A percentile compares a stretch with the other conserved stretches of the same genome.
These are phyloP conservation scores for Exophiala phaeomuriformis DNA, from an alignment of 2,329 filamentous ascomycete species.

Conservation along the genomic window DNA sequence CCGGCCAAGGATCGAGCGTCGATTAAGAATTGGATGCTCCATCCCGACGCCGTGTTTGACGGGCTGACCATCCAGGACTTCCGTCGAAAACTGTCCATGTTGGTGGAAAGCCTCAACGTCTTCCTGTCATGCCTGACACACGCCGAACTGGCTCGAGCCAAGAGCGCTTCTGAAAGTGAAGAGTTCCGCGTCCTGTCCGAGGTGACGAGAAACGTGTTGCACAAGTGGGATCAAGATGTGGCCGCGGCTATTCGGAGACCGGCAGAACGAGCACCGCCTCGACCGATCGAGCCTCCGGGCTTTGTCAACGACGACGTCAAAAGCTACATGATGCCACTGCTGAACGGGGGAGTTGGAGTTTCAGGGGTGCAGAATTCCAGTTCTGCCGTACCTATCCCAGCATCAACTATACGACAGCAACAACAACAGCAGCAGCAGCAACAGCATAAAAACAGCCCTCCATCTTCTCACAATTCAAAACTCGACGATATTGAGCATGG, in stretches of 20 bases:
- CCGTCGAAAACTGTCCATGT: constrained; percentile 20
- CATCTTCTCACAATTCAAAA: not conserved
- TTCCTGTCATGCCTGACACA: constrained; percentile 22
- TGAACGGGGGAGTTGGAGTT: constrained; percentile 1
- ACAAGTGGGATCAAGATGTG: constrained; percentile 20
- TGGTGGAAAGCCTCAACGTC: constrained; percentile 22
- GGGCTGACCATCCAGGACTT: constrained; percentile 22
- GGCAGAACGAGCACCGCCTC: not conserved
- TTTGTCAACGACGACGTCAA: constrained; percentile 7
- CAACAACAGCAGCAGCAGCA: not conserved
- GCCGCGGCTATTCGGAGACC: constrained; percentile 1
- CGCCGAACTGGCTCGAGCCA: constrained; percentile 20
- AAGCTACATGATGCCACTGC: constrained; percentile 5
- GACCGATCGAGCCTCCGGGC: constrained; percentile 1
- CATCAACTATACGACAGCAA: not conserved
- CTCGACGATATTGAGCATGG: constrained; percentile 20
- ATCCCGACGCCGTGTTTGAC: constrained; percentile 16
- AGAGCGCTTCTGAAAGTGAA: constrained; percentile 14
- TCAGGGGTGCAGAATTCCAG: not conserved
- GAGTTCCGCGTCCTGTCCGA: constrained; percentile 19
- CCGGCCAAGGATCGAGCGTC: constrained; percentile 12
- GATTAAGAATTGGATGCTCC: constrained; percentile 19
- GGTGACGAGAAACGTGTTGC: constrained; percentile 19
- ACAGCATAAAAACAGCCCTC: too few species aligned
- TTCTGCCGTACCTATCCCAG: not conserved